These are phyloP conservation scores for Colletotrichum salicis DNA, from an alignment of 2,329 filamentous ascomycete genomes.

Conservation along the genomic window DNA sequence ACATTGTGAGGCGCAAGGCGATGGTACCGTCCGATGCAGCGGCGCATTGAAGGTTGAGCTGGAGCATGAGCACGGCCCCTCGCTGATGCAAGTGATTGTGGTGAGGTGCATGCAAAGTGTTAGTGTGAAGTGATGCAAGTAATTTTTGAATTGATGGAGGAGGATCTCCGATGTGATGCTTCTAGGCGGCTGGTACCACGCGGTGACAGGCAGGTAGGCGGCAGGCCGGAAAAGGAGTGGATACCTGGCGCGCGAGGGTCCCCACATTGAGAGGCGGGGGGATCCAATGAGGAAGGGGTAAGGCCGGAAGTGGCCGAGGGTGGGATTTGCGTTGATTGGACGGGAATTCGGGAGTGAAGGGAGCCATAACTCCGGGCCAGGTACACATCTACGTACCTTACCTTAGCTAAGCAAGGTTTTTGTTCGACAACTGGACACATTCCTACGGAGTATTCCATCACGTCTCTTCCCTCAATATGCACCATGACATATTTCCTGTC, in stretches of 20 bases:
- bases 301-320: slow-evolving; percentile 25
- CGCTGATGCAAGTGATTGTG: slow-evolving; percentile 4
- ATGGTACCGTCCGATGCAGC: slow-evolving; percentile 15
- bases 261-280: neutral
- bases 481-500: neutral
- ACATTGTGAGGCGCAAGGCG: neutral
- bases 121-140: slow-evolving; percentile 4
- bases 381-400: too few relatives aligned
- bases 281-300: neutral
- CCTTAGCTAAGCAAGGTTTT: too few relatives aligned
- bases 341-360: slow-evolving; percentile 20
- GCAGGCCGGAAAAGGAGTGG: neutral
- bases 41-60: neutral
- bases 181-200: neutral
- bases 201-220: neutral
- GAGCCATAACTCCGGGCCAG: slow-evolving; percentile 3
- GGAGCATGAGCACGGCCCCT: slow-evolving; percentile 21
- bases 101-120: too few relatives aligned
- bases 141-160: slow-evolving; percentile 10
- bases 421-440: neutral
- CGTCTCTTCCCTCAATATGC: neutral
- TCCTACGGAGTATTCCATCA: neutral
- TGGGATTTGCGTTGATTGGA: slow-evolving; percentile 1
- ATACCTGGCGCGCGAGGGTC: neutral
- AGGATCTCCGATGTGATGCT: neutral